Conservation (phyloP, 2,329 filamentous ascomycete species). For the Anthostomella pinea region DNA sequence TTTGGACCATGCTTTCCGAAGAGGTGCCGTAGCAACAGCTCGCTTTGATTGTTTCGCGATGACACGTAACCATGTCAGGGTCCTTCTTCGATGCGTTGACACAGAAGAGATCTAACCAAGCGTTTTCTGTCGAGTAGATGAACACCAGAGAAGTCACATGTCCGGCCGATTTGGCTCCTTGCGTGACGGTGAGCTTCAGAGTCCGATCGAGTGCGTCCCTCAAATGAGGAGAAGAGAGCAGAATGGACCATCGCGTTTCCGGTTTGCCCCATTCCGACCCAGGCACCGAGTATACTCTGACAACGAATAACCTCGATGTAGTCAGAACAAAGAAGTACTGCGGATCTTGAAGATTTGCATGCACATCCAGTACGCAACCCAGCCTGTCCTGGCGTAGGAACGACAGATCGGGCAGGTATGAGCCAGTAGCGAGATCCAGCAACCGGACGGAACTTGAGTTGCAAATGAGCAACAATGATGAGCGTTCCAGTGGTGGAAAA, state of each 20-base stretch:
- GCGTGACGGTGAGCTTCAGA: conserved; percentile 39
- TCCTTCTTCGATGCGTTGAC: conserved; percentile 19
- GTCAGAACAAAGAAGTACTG: conserved; percentile 31
- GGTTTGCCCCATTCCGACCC: conserved; percentile 18
- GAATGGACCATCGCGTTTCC: conserved; percentile 26
- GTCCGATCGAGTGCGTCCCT: conserved; percentile 36
- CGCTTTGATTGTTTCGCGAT: conserved; percentile 20
- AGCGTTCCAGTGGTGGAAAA: conserved; percentile 47
- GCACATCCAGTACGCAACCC: conserved; percentile 29
- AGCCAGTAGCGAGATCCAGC: conserved; percentile 24
- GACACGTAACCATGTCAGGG: conserved; percentile 21
- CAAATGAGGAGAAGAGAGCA: conserved; percentile 46
- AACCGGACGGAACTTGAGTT: conserved; percentile 28
- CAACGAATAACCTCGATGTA: conserved; percentile 27
- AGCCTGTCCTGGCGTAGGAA: conserved; percentile 18
- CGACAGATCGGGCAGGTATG: conserved; percentile 25
- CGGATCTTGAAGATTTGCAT: conserved; percentile 23
- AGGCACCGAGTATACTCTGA: conserved; percentile 18
- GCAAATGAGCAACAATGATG: conserved; percentile 48
- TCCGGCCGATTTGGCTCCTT: conserved; percentile 14
- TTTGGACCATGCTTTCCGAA: conserved; percentile 11
- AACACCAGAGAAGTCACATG: conserved; percentile 21
- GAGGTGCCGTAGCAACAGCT: conserved; percentile 8
- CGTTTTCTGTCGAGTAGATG: conserved; percentile 24
- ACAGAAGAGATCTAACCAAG: conserved; percentile 27